phyloP scores from a whole-genome alignment of 768 basidiomycete genomes.

The Tulasnella sp. region DNA sequence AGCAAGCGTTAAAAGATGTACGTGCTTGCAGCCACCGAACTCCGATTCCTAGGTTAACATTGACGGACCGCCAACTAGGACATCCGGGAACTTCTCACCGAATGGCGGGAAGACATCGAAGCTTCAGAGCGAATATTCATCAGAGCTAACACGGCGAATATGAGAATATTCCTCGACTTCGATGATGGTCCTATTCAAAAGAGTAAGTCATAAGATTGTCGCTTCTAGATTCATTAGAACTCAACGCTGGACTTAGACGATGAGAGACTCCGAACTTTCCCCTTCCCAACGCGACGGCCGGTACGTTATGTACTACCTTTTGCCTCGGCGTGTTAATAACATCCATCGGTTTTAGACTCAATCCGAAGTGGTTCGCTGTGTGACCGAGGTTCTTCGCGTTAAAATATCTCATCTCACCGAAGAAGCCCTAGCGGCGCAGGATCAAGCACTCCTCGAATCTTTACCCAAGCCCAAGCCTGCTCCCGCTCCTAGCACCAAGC shows the following conservation, averaged over 20 bases:
- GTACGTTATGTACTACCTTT: slow-evolving; percentile 49
- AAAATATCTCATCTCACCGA: slow-evolving; percentile 86
- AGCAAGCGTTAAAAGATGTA: slow-evolving; percentile 86
- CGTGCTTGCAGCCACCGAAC: slow-evolving; percentile 34
- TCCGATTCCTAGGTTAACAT: not conserved
- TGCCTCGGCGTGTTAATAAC: not conserved
- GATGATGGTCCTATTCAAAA: slow-evolving; percentile 73
- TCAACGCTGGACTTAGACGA: slow-evolving; percentile 46
- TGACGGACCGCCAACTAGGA: slow-evolving; percentile 51
- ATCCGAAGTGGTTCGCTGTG: slow-evolving; percentile 81
- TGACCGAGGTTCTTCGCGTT: slow-evolving; percentile 76
- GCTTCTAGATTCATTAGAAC: not conserved
- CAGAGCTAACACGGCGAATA: slow-evolving; percentile 81
- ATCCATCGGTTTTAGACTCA: slow-evolving; percentile 59
- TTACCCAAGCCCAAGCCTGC: slow-evolving; percentile 59
- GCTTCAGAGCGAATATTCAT: slow-evolving; percentile 90
- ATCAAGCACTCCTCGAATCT: slow-evolving; percentile 85
- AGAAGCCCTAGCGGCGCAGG: slow-evolving; percentile 75
- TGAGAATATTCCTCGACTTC: slow-evolving; percentile 85
- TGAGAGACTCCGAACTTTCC: slow-evolving; percentile 79
- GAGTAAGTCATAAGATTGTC: slow-evolving; percentile 38
- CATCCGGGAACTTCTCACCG: slow-evolving; percentile 73
- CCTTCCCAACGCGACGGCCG: slow-evolving; percentile 93
- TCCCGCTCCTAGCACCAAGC: slow-evolving; percentile 36
- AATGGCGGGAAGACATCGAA: slow-evolving; percentile 84